Percentiles rank a stretch among this genome's conserved stretches.
Evolutionary conservation across 441 rosid species (phyloP).

Genomic region (Gossypium laxum): DNA sequence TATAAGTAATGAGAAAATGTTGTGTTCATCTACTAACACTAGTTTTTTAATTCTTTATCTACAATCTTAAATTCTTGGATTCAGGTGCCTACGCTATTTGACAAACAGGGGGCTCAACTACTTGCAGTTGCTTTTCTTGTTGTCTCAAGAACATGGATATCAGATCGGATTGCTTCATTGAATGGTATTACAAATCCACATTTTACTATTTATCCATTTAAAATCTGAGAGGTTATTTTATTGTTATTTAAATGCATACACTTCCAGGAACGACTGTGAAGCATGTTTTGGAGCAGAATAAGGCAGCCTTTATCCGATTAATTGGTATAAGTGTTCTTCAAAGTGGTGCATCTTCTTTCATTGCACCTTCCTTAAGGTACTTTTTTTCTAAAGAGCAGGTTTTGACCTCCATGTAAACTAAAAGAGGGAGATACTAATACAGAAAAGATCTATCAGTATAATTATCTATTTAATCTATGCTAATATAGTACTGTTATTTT

Average conservation of each 20-base stretch:
- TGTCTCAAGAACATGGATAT: constrained; percentile 83
- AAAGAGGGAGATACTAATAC: not conserved
- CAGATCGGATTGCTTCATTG: constrained; percentile 93
- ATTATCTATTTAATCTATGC: not conserved
- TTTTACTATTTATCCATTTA: constrained; percentile 5
- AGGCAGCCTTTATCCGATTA: constrained; percentile 66
- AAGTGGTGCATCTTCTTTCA: constrained; percentile 86
- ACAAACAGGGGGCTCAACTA: constrained; percentile 88
- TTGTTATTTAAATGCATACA: constrained; percentile 8
- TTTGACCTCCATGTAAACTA: not conserved
- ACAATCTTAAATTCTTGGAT: constrained; percentile 20
- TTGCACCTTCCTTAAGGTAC: constrained; percentile 92
- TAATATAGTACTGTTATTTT: not conserved
- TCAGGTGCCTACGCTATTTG: constrained; percentile 85
- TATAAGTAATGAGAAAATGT: not conserved
- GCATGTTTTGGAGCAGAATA: constrained; percentile 93
- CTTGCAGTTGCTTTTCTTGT: constrained; percentile 83
- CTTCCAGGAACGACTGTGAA: constrained; percentile 87
- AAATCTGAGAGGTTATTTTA: constrained; percentile 14
- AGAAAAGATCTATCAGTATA: not conserved
- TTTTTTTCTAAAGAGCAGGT: not conserved
- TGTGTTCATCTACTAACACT: not conserved
- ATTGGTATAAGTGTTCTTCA: constrained; percentile 88
- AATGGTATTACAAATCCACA: constrained; percentile 45
- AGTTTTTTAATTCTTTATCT: not conserved